phyloP scores from a whole-genome alignment of 192 early-diverging fungal species.

The Martensiomyces pterosporus region DNA sequence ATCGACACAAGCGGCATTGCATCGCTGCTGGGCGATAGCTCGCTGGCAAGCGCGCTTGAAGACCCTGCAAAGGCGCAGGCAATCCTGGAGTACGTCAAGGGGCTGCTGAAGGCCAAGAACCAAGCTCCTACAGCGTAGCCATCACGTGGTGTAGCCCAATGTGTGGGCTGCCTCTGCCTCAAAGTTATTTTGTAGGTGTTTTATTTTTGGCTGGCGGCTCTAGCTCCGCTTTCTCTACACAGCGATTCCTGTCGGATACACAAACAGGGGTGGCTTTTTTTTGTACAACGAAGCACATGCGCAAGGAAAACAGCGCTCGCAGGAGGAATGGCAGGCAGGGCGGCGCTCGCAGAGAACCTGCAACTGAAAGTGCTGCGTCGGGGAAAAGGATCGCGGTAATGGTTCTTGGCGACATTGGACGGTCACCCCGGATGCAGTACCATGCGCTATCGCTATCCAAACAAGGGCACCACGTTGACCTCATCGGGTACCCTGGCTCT shows the following conservation, averaged over 20 bases:
- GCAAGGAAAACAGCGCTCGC: no score
- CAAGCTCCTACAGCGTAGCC: conserved; percentile 3
- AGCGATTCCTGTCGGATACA: no score
- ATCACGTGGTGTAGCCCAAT: no score
- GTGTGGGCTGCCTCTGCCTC: no score
- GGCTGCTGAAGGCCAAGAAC: conserved; percentile 34
- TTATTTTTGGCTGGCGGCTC: no score
- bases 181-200: no score
- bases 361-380: no score
- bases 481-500: conserved; percentile 78
- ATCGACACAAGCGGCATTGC: conserved; percentile 48
- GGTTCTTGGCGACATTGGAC: conserved; percentile 80
- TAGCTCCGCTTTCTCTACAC: no score
- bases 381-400: conserved; percentile 40
- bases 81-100: conserved; percentile 49
- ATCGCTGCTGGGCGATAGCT: conserved; percentile 35
- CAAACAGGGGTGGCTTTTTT: no score
- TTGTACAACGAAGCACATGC: no score
- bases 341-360: no score
- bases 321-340: no score
- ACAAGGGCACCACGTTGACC: conserved; percentile 65
- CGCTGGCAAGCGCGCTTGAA: conserved; percentile 47
- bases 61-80: conserved; percentile 41
- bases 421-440: conserved; percentile 88
- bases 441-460: conserved; percentile 77